Base-by-base conservation (phyloP, 768 basidiomycete genomes). In the Phylloporus rhodoxanthus region DNA sequence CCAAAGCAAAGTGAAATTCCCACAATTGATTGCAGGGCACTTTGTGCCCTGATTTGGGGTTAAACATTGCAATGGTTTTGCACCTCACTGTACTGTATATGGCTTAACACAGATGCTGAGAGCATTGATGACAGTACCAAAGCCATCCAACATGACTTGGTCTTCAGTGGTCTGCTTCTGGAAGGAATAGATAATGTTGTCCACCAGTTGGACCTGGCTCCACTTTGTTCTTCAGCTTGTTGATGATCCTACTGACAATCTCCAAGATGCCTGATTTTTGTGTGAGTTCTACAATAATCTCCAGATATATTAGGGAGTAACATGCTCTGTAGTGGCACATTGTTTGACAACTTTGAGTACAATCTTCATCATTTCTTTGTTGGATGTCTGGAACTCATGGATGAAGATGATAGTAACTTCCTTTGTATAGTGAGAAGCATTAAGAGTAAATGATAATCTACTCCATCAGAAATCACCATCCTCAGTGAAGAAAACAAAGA, bases 361-460 rank as follows among this genome's bases (percentile, higher is more conserved):
- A 58, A 98, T 98, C 78, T 98, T 95, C 81, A 98, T 95, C 96
- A 99, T 99, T 75, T 99, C 96, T 68, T 99, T 95, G 67, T 99
- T 96, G 8, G 95, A 95, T 6, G 94, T 96, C 68, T 95, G 93
- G 75, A 97, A 97, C 72, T 97, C 95, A 63, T 96, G 91, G 55
- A 95, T 95, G 49, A 95, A 85, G 65, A 95, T 94, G 56, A 92
- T 87, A n/a, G n/a, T n/a, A n/a, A n/a, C n/a, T n/a, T n/a, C n/a
- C n/a, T n/a, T n/a, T n/a, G n/a, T n/a, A n/a, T 99, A 99, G 72
- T 98, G 97, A 14, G 91, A 94, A 13, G 95, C 96, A n/a, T n/a
- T n/a, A n/a, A n/a, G n/a, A n/a, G n/a, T n/a, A n/a, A n/a, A n/a
- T n/a, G n/a, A n/a, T n/a, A n/a, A n/a, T n/a, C n/a, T n/a, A n/a